Conservation (phyloP, 768 basidiomycete genomes). For the Sarcodon aspratus region DNA sequence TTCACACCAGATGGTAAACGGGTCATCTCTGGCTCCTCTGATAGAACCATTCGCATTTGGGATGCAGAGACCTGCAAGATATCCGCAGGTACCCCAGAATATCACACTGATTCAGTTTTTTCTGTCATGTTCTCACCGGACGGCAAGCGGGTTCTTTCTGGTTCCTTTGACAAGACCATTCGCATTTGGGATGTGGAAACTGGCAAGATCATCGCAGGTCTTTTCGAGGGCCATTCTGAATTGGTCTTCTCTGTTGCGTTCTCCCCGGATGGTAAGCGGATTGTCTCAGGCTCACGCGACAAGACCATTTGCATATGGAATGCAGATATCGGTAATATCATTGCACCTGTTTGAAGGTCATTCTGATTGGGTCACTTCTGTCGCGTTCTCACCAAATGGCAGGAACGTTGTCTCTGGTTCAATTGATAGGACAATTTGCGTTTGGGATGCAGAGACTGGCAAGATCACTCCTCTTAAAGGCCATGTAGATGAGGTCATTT, state of each 20-base stretch:
- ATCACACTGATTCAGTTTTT: too few species aligned
- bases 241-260: slow-evolving; percentile 11
- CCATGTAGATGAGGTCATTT: too few species aligned
- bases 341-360: slow-evolving; percentile 5
- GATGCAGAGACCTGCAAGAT: too few species aligned
- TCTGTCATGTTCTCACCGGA: slow-evolving; percentile 30
- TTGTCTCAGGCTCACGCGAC: slow-evolving; percentile 15
- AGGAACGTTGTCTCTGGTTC: slow-evolving; percentile 29
- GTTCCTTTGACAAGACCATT: slow-evolving; percentile 41
- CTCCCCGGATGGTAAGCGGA: slow-evolving; percentile 12
- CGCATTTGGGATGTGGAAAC: slow-evolving; percentile 38
- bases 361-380: not conserved
- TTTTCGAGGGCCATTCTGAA: slow-evolving; percentile 5
- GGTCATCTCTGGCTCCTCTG: too few species aligned
- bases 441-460: slow-evolving; percentile 16
- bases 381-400: slow-evolving; percentile 10
- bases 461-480: not conserved
- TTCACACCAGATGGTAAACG: too few species aligned
- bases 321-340: slow-evolving; percentile 5
- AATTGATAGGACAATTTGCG: slow-evolving; percentile 11
- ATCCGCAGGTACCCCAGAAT: too few species aligned
- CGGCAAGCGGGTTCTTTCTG: slow-evolving; percentile 31
- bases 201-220: slow-evolving; percentile 12
- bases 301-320: slow-evolving; percentile 10
- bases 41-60: too few species aligned